Base-by-base conservation (phyloP, 23 red algal genomes). In the Gracilariopsis chorda region DNA sequence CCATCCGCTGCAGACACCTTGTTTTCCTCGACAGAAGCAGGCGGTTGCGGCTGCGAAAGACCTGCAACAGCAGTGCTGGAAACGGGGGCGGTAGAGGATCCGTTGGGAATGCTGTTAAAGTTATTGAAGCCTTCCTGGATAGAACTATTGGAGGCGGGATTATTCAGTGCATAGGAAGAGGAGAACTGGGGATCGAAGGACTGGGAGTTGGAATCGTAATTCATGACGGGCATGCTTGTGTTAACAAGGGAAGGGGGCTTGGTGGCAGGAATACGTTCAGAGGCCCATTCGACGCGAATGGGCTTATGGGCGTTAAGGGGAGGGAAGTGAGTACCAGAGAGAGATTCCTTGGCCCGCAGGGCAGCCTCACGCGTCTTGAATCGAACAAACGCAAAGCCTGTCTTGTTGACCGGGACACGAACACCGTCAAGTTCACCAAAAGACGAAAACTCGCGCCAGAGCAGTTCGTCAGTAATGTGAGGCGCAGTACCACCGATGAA, bases 321-420 rank as follows among this genome's bases (percentile, higher is more conserved):
- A 25, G 59, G 45, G 62, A 81, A 91, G 28, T 91, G 88, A 24
- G 88, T 81, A 53, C 88, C 75, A 20, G 88, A 91, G 34, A 91
- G 59, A n/a, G 77, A 73, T 37, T 91, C 75, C 29, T 91, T 91
- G 4, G 88, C 88, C 29, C 75, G 55, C 59, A 76, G 28, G 51
- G 88, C 88, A 33, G 48, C 45, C 61, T 91, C 88, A 30, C 88
- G 88, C 20, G 62, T 80, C 48, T 82, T 80, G 62, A 91, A 91
- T 58, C 88, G 74, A 11, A 91, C 88, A 91, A 91, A 91, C 28
- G 77, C 88, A 70, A 91, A 91, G 34, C 88, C 74, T 43, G 88
- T 91, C 88, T 91, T 91, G 58, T 91, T 91, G 41, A 91, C 88
- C 14, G 88, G 88, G 4, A 91, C 88, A 34, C 88, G 88, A 49